These are phyloP conservation scores for Tricharina praecox DNA, from an alignment of 495 filamentous ascomycete species.

Conservation along the genomic window DNA sequence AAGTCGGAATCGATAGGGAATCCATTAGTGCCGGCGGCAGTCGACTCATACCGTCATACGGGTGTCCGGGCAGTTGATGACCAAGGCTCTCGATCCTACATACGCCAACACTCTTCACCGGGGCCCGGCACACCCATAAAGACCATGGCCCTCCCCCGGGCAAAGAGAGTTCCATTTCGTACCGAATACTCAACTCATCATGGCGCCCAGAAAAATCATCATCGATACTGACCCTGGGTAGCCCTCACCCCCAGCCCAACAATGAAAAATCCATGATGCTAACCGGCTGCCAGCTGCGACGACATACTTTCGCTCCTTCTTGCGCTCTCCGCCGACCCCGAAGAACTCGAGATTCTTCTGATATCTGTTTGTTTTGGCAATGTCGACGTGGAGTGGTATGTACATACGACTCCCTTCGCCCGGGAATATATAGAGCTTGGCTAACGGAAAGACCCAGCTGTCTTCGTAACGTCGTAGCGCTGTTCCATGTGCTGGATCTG, in stretches of 20 bases:
- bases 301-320: conserved; percentile 77
- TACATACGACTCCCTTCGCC: not conserved
- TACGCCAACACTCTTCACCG: no score
- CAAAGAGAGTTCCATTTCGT: no score
- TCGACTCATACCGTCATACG: no score
- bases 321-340: conserved; percentile 61
- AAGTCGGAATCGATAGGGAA: no score
- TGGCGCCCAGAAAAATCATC: conserved; percentile 57
- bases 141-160: no score
- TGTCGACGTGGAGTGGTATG: conserved; percentile 58
- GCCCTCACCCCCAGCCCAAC: no score
- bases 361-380: conserved; percentile 91
- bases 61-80: no score
- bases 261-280: not conserved
- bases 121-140: no score
- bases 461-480: conserved; percentile 70
- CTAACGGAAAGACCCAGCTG: conserved; percentile 37
- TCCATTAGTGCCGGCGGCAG: no score
- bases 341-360: conserved; percentile 70
- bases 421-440: no score
- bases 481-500: conserved; percentile 84
- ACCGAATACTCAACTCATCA: no score
- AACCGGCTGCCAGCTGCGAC: conserved; percentile 51
- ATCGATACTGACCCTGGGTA: conserved; percentile 81
- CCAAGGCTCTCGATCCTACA: no score